phyloP scores from a whole-genome alignment of 345 rosid species.

The Kandelia obovata region DNA sequence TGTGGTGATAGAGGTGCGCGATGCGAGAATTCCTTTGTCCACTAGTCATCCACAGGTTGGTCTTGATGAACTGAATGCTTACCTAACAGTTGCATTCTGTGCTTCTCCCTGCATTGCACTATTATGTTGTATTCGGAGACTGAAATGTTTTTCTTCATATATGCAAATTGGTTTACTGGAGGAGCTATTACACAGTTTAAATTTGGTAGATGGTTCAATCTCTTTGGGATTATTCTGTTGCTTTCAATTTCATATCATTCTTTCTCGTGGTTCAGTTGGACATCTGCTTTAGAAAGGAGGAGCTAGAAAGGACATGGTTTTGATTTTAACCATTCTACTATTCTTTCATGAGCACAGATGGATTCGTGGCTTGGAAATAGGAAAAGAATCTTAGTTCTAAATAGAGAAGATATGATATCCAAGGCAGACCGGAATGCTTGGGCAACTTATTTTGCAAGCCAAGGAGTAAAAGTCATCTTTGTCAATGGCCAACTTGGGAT shows the following conservation, averaged over 20 bases:
- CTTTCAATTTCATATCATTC: constrained; percentile 2
- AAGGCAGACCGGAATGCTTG: constrained; percentile 83
- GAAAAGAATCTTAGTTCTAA: constrained; percentile 79
- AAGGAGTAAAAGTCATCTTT: constrained; percentile 70
- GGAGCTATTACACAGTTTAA: background rate
- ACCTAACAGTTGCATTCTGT: background rate
- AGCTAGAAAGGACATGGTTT: background rate
- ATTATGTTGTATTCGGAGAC: background rate
- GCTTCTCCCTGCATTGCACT: background rate
- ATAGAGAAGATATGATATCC: constrained; percentile 94
- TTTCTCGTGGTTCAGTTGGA: background rate
- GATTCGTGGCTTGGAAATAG: constrained; percentile 92
- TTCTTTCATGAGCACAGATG: constrained; percentile 47
- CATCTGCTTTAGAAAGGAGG: background rate
- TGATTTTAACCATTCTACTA: background rate
- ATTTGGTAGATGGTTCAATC: background rate
- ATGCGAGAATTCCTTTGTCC: constrained; percentile 88
- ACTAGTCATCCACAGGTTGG: constrained; percentile 80
- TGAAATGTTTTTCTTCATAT: background rate
- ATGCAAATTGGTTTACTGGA: background rate
- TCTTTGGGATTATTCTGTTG: background rate
- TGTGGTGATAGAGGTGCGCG: constrained; percentile 89
- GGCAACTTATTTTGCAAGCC: constrained; percentile 80
- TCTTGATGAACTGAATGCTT: background rate
- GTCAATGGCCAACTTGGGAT: constrained; percentile 76